Evolutionary conservation across 2,329 filamentous ascomycete species (phyloP).

Genomic region (Atkinsonella texensis): DNA sequence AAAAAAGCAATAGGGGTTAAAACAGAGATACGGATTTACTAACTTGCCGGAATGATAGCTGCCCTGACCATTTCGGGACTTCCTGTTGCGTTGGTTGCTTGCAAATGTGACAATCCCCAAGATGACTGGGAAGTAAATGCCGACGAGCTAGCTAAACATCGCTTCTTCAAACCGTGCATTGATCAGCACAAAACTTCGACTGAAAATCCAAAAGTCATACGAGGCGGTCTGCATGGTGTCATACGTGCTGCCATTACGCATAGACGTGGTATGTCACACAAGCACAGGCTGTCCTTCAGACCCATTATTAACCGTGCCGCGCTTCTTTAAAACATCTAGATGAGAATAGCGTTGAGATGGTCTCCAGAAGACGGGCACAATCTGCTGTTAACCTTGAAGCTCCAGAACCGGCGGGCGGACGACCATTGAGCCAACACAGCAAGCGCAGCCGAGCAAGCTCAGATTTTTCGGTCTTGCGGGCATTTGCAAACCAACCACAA

Average conservation of each 20-base stretch:
- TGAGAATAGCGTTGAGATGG: conserved; percentile 30
- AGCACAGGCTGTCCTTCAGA: neutral
- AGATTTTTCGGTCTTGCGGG: conserved; percentile 50
- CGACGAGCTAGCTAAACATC: conserved; percentile 47
- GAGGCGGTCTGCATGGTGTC: conserved; percentile 64
- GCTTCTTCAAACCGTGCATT: conserved; percentile 56
- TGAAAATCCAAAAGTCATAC: conserved; percentile 61
- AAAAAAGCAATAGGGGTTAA: too few relatives aligned
- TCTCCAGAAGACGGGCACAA: conserved; percentile 42
- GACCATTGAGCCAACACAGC: conserved; percentile 48
- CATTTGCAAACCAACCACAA: conserved; percentile 36
- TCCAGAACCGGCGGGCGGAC: conserved; percentile 34
- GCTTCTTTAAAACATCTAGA: conserved; percentile 11
- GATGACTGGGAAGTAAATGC: conserved; percentile 60
- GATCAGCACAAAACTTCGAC: conserved; percentile 63
- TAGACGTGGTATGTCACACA: conserved; percentile 48
- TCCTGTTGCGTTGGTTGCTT: conserved; percentile 72
- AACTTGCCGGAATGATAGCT: conserved; percentile 34
- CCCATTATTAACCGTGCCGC: neutral
- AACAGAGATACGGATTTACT: neutral
- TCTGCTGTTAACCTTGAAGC: conserved; percentile 51
- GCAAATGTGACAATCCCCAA: conserved; percentile 75
- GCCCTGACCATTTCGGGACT: conserved; percentile 60
- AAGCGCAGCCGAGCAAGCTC: conserved; percentile 62
- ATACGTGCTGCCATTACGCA: conserved; percentile 57